Base-by-base conservation (phyloP, 176 grass and related monocot genomes). In the Musa beccarii region DNA sequence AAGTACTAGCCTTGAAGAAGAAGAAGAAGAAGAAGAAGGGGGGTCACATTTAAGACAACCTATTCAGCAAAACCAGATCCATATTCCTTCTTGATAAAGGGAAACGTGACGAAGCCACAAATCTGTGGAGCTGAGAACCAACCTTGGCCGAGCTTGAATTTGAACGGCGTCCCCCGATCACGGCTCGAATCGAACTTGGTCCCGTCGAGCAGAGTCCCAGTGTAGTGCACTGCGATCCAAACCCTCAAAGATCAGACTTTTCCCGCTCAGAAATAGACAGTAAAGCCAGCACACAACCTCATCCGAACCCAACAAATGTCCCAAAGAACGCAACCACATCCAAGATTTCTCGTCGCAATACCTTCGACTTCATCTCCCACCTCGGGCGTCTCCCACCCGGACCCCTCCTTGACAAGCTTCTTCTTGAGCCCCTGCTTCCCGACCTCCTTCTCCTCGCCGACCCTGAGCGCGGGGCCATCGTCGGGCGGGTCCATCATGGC, bases 141-240 rank as follows among this genome's bases (percentile, higher is more conserved):
- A 96, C 92, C 92, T 89, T 96, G 92, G 63, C 89, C 92, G 29
- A 96, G 71, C 85, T 92, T 96, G 77, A 96, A 96, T 64, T 96
- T 96, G 89, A 96, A 96, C 23, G 92, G 76, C 3, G 77, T 78
- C 26, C 77, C 83, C 7, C 89, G 85, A 66, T 92, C 92, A 26
- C 89, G 87, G 80, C 92, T 96, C 3, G 92, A 96, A 65, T 92
- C 92, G 1, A 96, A 96, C 81, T 96, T 92, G 62, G 85, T 92
- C 16, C 89, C 92, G 76, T 96, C 92, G 54, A 92, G 87, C 25
- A 96, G 85, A 2, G 92, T 96, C 8, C 92, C 92, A n/a, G 92
- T 89, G 82, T 96, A 96, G 81, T 96, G 92, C 68, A 96, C 92
- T 96, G 78, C 72, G 81, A 51, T 0, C 24, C 4, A 78, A 2